Conservation (phyloP, 2,329 filamentous ascomycete species). For the Fusarium staphyleae region DNA sequence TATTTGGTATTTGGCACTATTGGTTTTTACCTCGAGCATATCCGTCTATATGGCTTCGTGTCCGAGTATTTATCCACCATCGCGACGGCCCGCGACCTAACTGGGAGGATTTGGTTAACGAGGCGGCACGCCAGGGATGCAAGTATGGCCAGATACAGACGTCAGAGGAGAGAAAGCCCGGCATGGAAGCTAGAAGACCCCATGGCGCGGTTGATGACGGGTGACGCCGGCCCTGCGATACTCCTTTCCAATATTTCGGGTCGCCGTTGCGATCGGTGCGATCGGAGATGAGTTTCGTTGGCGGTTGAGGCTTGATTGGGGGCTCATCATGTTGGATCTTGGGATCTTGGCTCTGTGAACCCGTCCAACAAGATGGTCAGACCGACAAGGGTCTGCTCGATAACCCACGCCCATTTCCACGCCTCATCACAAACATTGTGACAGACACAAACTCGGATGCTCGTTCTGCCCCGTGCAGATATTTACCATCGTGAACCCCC, state of each 20-base stretch:
- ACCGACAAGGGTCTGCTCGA: constrained; percentile 7
- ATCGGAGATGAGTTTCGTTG: constrained; percentile 19
- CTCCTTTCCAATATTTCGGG: constrained; percentile 4
- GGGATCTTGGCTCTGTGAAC: background rate
- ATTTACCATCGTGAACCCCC: constrained; percentile 1
- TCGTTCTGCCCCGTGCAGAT: background rate
- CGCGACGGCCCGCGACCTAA: constrained; percentile 25
- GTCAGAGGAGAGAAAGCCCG: constrained; percentile 14
- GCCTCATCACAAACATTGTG: background rate
- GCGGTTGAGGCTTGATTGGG: background rate
- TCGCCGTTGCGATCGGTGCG: constrained; percentile 17
- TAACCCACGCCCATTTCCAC: constrained; percentile 2
- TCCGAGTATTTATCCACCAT: constrained; percentile 4
- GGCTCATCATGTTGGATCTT: background rate
- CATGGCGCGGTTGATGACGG: constrained; percentile 17
- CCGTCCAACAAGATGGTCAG: constrained; percentile 14
- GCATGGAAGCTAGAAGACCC: constrained; percentile 7
- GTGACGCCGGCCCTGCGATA: constrained; percentile 23
- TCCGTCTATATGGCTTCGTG: constrained; percentile 16
- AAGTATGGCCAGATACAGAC: constrained; percentile 14
- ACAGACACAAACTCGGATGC: background rate
- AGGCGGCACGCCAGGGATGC: constrained; percentile 13
- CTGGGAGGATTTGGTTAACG: constrained; percentile 10
- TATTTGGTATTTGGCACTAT: constrained; percentile 23
- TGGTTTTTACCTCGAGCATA: constrained; percentile 11